Conservation (phyloP, 148 eudicot species). For the Talinum fruticosum region DNA sequence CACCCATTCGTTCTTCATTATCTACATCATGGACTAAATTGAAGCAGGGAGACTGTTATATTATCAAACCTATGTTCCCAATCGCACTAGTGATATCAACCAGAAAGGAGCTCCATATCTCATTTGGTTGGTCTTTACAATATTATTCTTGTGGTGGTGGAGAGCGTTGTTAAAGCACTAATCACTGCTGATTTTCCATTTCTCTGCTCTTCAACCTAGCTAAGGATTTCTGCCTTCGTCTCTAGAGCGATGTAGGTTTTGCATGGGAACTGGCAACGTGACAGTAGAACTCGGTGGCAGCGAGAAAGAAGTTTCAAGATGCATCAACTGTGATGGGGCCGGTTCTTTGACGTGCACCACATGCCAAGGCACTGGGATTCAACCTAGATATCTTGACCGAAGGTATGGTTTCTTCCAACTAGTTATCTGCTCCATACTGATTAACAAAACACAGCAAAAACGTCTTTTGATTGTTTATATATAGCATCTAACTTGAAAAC, state of each 20-base stretch:
- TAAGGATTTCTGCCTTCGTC: not conserved
- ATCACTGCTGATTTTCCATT: too few relatives aligned
- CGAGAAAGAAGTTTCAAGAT: slow-evolving; percentile 79
- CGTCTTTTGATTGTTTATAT: not conserved
- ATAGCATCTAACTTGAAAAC: too few relatives aligned
- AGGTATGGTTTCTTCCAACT: slow-evolving; percentile 41
- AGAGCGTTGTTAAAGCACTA: too few relatives aligned
- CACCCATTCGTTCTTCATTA: too few relatives aligned
- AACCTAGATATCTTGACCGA: slow-evolving; percentile 97
- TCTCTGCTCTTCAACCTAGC: not conserved
- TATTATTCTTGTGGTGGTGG: too few relatives aligned
- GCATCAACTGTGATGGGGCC: slow-evolving; percentile 89
- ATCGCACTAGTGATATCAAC: too few relatives aligned
- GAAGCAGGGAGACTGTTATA: too few relatives aligned
- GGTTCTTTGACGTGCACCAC: slow-evolving; percentile 96
- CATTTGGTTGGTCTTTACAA: too few relatives aligned
- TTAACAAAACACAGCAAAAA: not conserved
- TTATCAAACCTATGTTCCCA: too few relatives aligned
- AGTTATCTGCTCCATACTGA: too few relatives aligned
- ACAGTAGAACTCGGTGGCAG: slow-evolving; percentile 80
- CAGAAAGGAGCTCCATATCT: too few relatives aligned
- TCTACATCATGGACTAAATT: too few relatives aligned
- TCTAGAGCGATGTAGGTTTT: slow-evolving; percentile 82
- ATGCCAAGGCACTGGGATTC: slow-evolving; percentile 93
- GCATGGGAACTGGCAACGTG: slow-evolving; percentile 77